Base-by-base conservation (phyloP, 345 rosid species). In the Kernera saxatilis region DNA sequence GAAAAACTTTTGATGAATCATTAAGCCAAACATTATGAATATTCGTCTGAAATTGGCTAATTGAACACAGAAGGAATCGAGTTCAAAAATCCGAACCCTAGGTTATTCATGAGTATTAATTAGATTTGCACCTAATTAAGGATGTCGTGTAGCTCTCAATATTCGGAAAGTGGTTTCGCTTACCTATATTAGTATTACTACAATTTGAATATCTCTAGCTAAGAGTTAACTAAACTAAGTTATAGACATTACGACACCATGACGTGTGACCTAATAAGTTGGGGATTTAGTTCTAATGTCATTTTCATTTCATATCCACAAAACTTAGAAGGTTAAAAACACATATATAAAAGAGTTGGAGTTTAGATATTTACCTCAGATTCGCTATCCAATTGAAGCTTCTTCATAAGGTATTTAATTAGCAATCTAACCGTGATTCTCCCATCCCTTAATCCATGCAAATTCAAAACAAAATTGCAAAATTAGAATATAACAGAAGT, bases 381-480 rank as follows among this genome's bases (percentile, higher is more conserved):
- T 83, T 89, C 97, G 85, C 84, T 85, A 70, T 88, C 97, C 83
- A 91, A 57, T 53, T 79, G 79, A 80, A 94, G 96, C 85, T 91
- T 94, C 87, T 83, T 88, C 78, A 78, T 90, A 77, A 94, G 87
- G 80, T 94, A 94, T 88, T 89, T 94, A 80, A 82, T 85, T 84
- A 94, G 57, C 74, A 92, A 79, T 61, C 93, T 80, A 70, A 94
- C 91, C 54, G 99, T 94, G 93, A 90, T 89, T 72, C 87, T 89
- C 74, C 91, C 97, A 51, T 94, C 99, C 80, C 99, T 94, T 74
- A 32, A 32, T 32, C 75, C 69, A 76, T 56, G 60, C 76, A 77
- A 70, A 70, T 67, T 14, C 9, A 61, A 30, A 30, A 41, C 44
- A 74, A 50, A 2, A 3, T 44, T 59, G 2, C 5, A 43, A 59